Conservation (phyloP, 1,284 basidiomycete genomes). For the Ustilago curta region DNA sequence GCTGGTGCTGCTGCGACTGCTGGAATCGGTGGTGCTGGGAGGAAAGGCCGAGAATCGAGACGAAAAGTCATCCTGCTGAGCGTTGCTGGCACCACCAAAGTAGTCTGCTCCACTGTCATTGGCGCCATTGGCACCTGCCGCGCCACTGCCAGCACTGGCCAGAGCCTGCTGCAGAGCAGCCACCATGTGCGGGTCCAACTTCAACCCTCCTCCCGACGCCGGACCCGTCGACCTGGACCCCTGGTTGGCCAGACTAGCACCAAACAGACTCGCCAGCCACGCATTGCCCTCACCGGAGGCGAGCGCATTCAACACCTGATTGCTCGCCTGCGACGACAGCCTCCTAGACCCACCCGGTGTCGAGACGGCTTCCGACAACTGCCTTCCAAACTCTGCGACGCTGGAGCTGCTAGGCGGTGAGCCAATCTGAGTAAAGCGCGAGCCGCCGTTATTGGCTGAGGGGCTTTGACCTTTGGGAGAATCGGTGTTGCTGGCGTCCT, state of each 20-base stretch:
- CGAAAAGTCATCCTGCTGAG: conserved; percentile 20
- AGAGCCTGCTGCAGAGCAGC: conserved; percentile 58
- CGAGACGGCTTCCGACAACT: conserved; percentile 41
- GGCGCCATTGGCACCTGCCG: conserved; percentile 3
- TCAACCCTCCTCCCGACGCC: conserved; percentile 44
- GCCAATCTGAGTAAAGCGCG: conserved; percentile 41
- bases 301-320: conserved; percentile 58
- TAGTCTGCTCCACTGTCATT: conserved; percentile 26
- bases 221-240: conserved; percentile 40
- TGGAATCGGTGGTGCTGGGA: not conserved
- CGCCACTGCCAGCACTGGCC: conserved; percentile 24
- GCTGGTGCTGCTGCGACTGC: conserved; percentile 4
- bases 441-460: conserved; percentile 20
- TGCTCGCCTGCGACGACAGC: conserved; percentile 52
- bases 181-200: conserved; percentile 60
- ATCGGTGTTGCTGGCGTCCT: conserved; percentile 41
- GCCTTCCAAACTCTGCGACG: conserved; percentile 26
- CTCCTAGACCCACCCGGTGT: conserved; percentile 52
- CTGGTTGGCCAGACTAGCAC: conserved; percentile 42
- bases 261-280: conserved; percentile 58
- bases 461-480: conserved; percentile 38
- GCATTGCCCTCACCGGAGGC: conserved; percentile 57
- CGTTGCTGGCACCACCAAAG: conserved; percentile 19
- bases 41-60: conserved; percentile 40
- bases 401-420: conserved; percentile 33